Evolutionary conservation across 2,329 filamentous ascomycete species (phyloP).

Genomic region (Xylariaceae sp.): DNA sequence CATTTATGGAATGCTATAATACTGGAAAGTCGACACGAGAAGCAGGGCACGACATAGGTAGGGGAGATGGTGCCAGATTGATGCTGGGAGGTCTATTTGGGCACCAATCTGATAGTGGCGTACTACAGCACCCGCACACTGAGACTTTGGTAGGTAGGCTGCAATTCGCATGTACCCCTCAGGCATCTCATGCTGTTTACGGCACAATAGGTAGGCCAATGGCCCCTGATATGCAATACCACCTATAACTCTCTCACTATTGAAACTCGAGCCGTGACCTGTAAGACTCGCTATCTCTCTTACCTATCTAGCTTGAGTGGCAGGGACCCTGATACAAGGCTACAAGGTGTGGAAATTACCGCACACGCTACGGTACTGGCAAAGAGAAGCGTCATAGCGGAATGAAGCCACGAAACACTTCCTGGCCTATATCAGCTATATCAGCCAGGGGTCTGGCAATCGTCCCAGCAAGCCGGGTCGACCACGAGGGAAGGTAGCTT

Average conservation of each 20-base stretch:
- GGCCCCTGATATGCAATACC: conserved; percentile 6
- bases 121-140: not conserved
- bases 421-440: conserved; percentile 19
- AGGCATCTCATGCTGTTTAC: not conserved
- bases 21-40: conserved; percentile 7
- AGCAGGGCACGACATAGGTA: not conserved
- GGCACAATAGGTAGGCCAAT: not conserved
- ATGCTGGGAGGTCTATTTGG: conserved; percentile 1
- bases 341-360: conserved; percentile 7
- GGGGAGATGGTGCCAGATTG: not conserved
- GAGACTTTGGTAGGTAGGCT: too few species aligned
- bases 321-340: not conserved
- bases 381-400: conserved; percentile 7
- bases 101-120: conserved; percentile 8
- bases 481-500: conserved; percentile 21
- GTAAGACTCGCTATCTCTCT: conserved; percentile 9
- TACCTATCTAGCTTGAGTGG: not conserved
- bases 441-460: conserved; percentile 21
- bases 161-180: too few species aligned
- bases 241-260: conserved; percentile 14
- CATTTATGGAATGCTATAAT: too few species aligned
- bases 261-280: conserved; percentile 4
- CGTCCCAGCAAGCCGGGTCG: conserved; percentile 26
- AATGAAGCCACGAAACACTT: conserved; percentile 15
- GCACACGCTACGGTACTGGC: conserved; percentile 7